Base-by-base conservation (phyloP, 371 early-diverging fungal species). In the Mucor racemosus region DNA sequence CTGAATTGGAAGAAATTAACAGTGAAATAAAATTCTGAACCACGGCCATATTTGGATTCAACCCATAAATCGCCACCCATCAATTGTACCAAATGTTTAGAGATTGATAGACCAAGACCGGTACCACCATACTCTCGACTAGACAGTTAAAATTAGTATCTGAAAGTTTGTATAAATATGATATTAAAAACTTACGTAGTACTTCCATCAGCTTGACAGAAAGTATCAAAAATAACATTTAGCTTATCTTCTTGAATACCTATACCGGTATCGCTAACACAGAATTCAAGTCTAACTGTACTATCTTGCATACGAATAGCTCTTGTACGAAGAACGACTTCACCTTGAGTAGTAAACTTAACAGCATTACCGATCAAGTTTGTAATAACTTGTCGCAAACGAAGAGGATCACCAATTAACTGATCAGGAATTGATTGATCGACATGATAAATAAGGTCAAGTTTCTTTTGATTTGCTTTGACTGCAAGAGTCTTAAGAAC, bases 311-410 rank as follows among this genome's bases (percentile, higher is more conserved):
- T 64, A 67, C 66, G 61, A 56, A 65, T 69, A 60, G 78, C 71
- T 9, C 75, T 71, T 17, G 82, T 86, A 41, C 78, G 77, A 7
- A 89, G 71, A 2, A 84, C 78, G 6, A 92, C 86, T 39, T 82
- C 82, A 34, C 94, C 95, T 50, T 86, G 76, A 0, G 86, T 86
- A 17, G 94, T 94, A 62, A 94, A 94, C 75, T 94, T 94, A 67
- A 95, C 85, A n/a, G 95, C 92, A 68, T 95, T 92, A 50, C 91
- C 91, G 26, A 92, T 90, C n/a, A 94, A 74, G 60, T 95, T 92
- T 14, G 91, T 94, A 65, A 95, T 85, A 21, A 94, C 88, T 73
- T 94, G 94, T 39, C 88, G 80, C 31, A 93, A 72, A 26, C 95
- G 82, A 36, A 88, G 77, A 36, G 91, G 90, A 76, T 95, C 95